Evolutionary conservation across 306 rosid species (phyloP), one percentile per base, ranked within the genome.

Genomic region (Dalbergia cochinchinensis): DNA sequence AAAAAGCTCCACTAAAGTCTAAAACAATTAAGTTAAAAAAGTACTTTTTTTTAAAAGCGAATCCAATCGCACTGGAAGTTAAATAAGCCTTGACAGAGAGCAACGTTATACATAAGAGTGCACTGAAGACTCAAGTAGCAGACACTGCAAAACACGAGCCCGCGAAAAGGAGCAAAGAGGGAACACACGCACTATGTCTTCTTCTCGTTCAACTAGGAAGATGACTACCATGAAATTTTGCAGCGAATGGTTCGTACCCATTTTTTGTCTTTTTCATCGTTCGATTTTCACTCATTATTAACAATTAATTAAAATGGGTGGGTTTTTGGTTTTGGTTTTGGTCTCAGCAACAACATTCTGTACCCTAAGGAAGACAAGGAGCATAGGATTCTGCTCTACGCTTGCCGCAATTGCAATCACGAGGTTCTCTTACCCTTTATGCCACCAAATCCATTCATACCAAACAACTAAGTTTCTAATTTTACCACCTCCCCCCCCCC

Each of bases 161-260:
- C 55, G 15, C 14, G 20, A 41, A 34, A 73, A 53, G 13, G 31
- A 67, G 22, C 41, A 22, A 11, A 34, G 55, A 37, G 35, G 50
- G 50, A 57, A 26, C 31, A 26, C 3, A 26, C 2, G 18, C 41
- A 26, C 22, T 57, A 33, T 7, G 69, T 10, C 6, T 7, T 11
- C 58, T 42, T 35, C 39, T 50, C 42, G 35, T 58, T 73, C 41
- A 3, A 54, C 8, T 54, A 3, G 60, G 83, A 95, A 91, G 72
- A 92, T 95, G 99, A 91, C 97, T 88, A 84, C 98, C 80, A 93
- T 95, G 99, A 95, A 95, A 54, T 95, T 95, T 87, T 95, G 99
- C 89, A 97, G 98, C 70, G 98, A 95, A 89, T 95, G 99, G 99
- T 95, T 61, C 0, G 82, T 68, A 16, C 65, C 48, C 53, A 18